phyloP scores from a whole-genome alignment of 1,139 yeast species.

The Suhomyces bokatorum region DNA sequence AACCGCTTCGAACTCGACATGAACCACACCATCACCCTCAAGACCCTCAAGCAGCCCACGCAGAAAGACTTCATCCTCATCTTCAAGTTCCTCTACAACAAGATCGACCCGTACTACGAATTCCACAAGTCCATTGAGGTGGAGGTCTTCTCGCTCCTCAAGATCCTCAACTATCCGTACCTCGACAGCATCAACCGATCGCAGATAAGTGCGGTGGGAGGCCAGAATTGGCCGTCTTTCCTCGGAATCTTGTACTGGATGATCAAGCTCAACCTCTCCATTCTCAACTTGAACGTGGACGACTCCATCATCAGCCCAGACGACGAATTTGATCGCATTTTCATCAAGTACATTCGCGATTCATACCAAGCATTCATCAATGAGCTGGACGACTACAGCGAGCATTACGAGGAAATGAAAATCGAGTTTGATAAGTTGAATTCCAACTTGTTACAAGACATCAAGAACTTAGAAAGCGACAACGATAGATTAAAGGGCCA shows the following conservation, averaged over 20 bases:
- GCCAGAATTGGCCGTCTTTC: constrained; percentile 84
- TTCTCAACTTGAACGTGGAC: constrained; percentile 40
- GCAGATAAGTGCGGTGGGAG: constrained; percentile 90
- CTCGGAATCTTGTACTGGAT: constrained; percentile 83
- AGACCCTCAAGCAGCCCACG: constrained; percentile 74
- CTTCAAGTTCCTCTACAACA: constrained; percentile 75
- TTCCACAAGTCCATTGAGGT: constrained; percentile 70
- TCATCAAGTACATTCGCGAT: constrained; percentile 63
- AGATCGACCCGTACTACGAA: constrained; percentile 76
- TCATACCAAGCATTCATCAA: constrained; percentile 69
- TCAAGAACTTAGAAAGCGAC: constrained; percentile 44
- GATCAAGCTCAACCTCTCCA: constrained; percentile 54
- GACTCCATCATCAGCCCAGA: constrained; percentile 34
- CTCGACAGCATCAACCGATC: constrained; percentile 77
- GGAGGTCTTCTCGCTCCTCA: constrained; percentile 71
- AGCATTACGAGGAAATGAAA: constrained; percentile 56
- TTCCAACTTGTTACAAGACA: constrained; percentile 36
- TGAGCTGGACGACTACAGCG: constrained; percentile 60
- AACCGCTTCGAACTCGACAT: constrained; percentile 73
- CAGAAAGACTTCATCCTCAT: constrained; percentile 81
- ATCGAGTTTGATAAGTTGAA: constrained; percentile 47
- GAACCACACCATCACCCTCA: constrained; percentile 66
- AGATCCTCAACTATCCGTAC: constrained; percentile 73
- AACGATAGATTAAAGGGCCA: constrained; percentile 40
- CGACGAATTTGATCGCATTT: constrained; percentile 56